Conservation (phyloP, 2,329 filamentous ascomycete species). For the Paramyrothecium roridum region DNA sequence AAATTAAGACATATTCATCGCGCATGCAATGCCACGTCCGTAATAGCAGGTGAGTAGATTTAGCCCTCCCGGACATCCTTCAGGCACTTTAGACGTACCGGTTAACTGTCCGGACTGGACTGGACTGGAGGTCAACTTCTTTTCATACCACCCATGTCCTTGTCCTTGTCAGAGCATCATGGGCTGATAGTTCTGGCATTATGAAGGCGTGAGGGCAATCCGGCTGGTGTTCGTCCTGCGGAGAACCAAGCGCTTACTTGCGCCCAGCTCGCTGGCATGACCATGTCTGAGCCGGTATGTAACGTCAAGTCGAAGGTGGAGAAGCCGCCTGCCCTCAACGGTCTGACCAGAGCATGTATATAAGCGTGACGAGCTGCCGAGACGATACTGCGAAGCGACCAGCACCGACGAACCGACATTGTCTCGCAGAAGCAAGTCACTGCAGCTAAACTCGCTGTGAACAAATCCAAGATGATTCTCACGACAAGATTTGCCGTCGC, state of each 20-base stretch:
- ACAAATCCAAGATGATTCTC: slow-evolving; percentile 8
- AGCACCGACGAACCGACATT: neutral
- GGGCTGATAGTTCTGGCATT: too few species aligned
- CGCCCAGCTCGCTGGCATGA: neutral
- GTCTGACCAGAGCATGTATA: neutral
- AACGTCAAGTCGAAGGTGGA: neutral
- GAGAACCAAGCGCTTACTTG: neutral
- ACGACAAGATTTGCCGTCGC: slow-evolving; percentile 5
- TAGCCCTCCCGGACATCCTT: neutral
- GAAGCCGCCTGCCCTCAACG: neutral
- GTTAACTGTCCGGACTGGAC: neutral
- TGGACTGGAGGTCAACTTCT: too few species aligned
- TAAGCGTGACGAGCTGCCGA: neutral
- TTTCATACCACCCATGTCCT: too few species aligned
- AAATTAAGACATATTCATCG: neutral
- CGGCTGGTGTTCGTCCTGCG: neutral
- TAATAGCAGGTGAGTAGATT: neutral
- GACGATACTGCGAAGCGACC: neutral
- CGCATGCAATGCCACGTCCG: neutral
- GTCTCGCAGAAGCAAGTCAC: neutral
- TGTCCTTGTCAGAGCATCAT: too few species aligned
- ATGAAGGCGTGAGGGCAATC: neutral
- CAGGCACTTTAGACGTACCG: neutral
- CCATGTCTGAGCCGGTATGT: neutral
- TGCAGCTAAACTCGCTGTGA: neutral